These are phyloP conservation scores for Pestalotiopsis sp. DNA, from an alignment of 2,329 filamentous ascomycete species.

Conservation along the genomic window DNA sequence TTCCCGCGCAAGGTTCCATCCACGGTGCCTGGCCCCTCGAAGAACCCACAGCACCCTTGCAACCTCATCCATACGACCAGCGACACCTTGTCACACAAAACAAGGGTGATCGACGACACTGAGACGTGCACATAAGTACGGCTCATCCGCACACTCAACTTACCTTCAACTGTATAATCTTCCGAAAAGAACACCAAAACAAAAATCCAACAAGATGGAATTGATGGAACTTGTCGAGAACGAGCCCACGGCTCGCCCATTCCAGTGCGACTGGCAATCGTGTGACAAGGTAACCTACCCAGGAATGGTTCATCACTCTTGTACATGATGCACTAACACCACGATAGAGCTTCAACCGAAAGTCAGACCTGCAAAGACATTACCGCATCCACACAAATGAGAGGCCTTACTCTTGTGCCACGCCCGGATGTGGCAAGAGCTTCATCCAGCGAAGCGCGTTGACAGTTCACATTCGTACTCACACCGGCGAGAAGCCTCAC, in stretches of 20 bases:
- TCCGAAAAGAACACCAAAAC: constrained; percentile 16
- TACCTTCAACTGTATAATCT: constrained; percentile 3
- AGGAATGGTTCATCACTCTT: not conserved
- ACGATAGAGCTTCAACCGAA: constrained; percentile 70
- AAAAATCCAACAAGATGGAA: constrained; percentile 51
- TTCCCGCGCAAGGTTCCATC: constrained; percentile 34
- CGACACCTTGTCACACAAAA: constrained; percentile 25
- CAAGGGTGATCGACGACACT: constrained; percentile 18
- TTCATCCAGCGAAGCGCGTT: constrained; percentile 73
- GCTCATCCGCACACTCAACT: constrained; percentile 22
- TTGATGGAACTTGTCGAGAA: constrained; percentile 67
- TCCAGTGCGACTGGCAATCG: constrained; percentile 64
- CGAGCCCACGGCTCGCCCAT: constrained; percentile 63
- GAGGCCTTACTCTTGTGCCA: constrained; percentile 65
- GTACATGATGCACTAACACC: constrained; percentile 16
- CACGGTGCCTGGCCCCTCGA: constrained; percentile 28
- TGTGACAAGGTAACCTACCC: constrained; percentile 59
- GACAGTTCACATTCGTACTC: constrained; percentile 71
- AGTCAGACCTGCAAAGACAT: constrained; percentile 71
- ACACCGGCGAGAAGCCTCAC: constrained; percentile 74
- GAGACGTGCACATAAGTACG: constrained; percentile 33
- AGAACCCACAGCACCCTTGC: constrained; percentile 29
- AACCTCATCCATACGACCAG: constrained; percentile 22
- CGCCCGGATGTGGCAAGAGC: constrained; percentile 66
- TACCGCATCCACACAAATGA: constrained; percentile 75